Conservation (phyloP, 371 early-diverging fungal species). For the Mucor velutinosus region DNA sequence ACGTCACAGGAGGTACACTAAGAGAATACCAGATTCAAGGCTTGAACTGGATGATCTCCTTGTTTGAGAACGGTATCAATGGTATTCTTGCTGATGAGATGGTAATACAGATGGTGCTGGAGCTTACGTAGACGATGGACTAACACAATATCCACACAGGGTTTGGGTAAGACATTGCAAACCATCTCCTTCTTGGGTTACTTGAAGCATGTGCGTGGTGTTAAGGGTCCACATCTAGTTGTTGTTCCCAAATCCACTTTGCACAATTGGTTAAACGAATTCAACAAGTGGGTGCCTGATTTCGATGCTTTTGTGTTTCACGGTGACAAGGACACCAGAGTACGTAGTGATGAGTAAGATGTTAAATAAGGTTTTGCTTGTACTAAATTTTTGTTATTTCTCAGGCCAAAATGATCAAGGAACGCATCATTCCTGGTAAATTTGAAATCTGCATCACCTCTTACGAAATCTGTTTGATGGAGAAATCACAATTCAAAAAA, state of each 20-base stretch:
- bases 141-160: constrained; percentile 52
- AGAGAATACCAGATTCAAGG: constrained; percentile 98
- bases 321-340: constrained; percentile 89
- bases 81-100: constrained; percentile 99
- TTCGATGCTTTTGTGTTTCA: constrained; percentile 92
- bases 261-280: constrained; percentile 97
- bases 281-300: constrained; percentile 93
- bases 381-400: not conserved
- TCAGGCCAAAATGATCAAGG: constrained; percentile 59
- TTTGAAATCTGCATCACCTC: constrained; percentile 98
- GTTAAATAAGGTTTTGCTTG: no score
- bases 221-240: constrained; percentile 88
- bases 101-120: constrained; percentile 53
- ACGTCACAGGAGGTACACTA: constrained; percentile 87
- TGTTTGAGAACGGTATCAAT: constrained; percentile 98
- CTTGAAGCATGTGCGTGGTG: constrained; percentile 79
- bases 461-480: constrained; percentile 96
- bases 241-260: constrained; percentile 98
- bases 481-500: constrained; percentile 84
- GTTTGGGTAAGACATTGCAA: constrained; percentile 99
- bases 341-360: constrained; percentile 41
- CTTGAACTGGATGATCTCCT: constrained; percentile 98
- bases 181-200: constrained; percentile 96
- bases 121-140: not conserved
- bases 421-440: constrained; percentile 61